These are phyloP conservation scores for Clavulina sp. DNA, from an alignment of 768 basidiomycete species.

Conservation along the genomic window DNA sequence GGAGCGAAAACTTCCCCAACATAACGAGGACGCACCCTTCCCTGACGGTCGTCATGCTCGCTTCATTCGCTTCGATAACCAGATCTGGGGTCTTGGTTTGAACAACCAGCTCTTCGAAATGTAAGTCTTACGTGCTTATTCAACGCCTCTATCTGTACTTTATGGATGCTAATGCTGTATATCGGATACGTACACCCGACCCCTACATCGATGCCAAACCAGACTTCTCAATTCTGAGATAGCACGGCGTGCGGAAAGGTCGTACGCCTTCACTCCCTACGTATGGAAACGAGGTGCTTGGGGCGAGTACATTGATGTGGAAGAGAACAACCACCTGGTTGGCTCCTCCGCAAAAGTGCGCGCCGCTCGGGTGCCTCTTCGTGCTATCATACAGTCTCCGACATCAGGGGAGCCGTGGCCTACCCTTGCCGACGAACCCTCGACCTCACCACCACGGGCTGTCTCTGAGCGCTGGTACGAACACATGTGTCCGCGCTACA, in stretches of 20 bases:
- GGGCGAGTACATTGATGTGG: slow-evolving; percentile 4
- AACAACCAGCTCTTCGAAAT: slow-evolving; percentile 10
- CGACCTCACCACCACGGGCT: slow-evolving; percentile 25
- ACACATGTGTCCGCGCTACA: slow-evolving; percentile 27
- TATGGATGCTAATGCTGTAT: too few species aligned
- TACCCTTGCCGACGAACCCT: slow-evolving; percentile 18
- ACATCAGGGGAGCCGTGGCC: slow-evolving; percentile 24
- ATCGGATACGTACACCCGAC: not conserved
- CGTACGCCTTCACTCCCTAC: slow-evolving; percentile 7
- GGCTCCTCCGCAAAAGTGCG: too few species aligned
- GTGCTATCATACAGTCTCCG: slow-evolving; percentile 19
- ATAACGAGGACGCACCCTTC: slow-evolving; percentile 22
- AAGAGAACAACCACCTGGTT: not conserved
- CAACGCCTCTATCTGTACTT: too few species aligned
- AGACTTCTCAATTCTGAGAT: slow-evolving; percentile 7
- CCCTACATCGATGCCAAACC: not conserved
- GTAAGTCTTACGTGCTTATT: too few species aligned
- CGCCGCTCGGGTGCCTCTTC: slow-evolving; percentile 5
- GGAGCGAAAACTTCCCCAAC: slow-evolving; percentile 31
- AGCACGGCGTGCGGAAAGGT: not conserved
- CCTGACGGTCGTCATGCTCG: slow-evolving; percentile 21
- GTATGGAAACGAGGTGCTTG: slow-evolving; percentile 3
- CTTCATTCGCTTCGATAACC: slow-evolving; percentile 7
- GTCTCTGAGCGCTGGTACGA: slow-evolving; percentile 31
- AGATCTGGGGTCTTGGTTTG: slow-evolving; percentile 6